Conservation (phyloP, 192 early-diverging fungal species). For the Chytriomyces sp. region DNA sequence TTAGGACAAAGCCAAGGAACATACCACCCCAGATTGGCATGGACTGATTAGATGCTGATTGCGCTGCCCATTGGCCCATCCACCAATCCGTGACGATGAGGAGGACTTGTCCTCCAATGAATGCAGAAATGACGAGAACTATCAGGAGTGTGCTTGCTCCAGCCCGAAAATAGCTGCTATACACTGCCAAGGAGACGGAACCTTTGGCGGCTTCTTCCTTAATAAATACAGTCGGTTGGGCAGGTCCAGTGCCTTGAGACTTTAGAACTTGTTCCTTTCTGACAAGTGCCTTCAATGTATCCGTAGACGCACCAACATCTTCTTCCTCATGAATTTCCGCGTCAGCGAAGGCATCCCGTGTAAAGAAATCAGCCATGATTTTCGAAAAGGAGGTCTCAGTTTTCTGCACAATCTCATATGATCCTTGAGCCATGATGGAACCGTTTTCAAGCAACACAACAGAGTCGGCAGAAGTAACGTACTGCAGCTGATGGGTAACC, state of each 20-base stretch:
- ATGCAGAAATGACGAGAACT: slow-evolving; percentile 30
- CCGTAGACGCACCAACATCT: slow-evolving; percentile 26
- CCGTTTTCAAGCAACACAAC: slow-evolving; percentile 48
- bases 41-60: slow-evolving; percentile 40
- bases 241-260: background rate
- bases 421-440: slow-evolving; percentile 20
- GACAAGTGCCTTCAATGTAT: background rate
- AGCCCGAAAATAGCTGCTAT: slow-evolving; percentile 42
- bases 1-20: slow-evolving; percentile 45
- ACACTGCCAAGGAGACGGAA: slow-evolving; percentile 33
- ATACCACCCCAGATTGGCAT: slow-evolving; percentile 41
- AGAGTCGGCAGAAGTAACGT: slow-evolving; percentile 35
- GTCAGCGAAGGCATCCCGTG: slow-evolving; percentile 26
- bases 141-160: slow-evolving; percentile 30
- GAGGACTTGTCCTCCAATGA: slow-evolving; percentile 43
- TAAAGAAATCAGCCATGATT: slow-evolving; percentile 34
- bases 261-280: background rate
- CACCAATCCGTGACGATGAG: slow-evolving; percentile 58
- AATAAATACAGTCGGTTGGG: background rate
- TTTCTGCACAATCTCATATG: slow-evolving; percentile 31
- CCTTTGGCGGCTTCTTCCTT: slow-evolving; percentile 36
- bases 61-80: slow-evolving; percentile 59
- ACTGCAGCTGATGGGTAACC: slow-evolving; percentile 56
- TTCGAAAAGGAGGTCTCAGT: slow-evolving; percentile 22
- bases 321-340: slow-evolving; percentile 23